phyloP scores from a whole-genome alignment of 2,329 filamentous ascomycete genomes.

The Chalara sp. region DNA sequence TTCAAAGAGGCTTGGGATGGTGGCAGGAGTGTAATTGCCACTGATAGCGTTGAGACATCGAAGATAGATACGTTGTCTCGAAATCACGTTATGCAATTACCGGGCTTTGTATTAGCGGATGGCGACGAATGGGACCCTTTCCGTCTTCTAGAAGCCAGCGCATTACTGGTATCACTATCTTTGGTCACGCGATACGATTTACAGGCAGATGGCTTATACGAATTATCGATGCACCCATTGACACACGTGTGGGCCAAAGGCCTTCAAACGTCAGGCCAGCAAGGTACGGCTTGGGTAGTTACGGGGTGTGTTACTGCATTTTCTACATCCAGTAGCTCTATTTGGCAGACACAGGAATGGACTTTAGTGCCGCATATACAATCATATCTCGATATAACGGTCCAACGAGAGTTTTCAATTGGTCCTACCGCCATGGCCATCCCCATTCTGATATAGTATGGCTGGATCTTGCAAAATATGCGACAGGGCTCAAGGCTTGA shows the following conservation, averaged over 20 bases:
- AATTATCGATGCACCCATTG: slow-evolving; percentile 24
- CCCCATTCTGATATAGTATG: slow-evolving; percentile 9
- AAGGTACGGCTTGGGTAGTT: slow-evolving; percentile 12
- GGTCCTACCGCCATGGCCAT: slow-evolving; percentile 1
- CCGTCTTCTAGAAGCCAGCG: slow-evolving; percentile 21
- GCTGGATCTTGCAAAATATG: slow-evolving; percentile 5
- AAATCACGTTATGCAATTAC: slow-evolving; percentile 17
- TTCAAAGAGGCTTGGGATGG: slow-evolving; percentile 25
- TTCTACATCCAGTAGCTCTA: slow-evolving; percentile 4
- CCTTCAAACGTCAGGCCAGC: slow-evolving; percentile 3
- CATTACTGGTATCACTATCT: slow-evolving; percentile 24
- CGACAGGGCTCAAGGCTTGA: slow-evolving; percentile 11
- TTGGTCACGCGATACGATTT: slow-evolving; percentile 15
- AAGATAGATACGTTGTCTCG: slow-evolving; percentile 3
- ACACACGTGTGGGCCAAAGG: slow-evolving; percentile 18
- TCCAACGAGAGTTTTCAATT: slow-evolving; percentile 4
- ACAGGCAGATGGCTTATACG: slow-evolving; percentile 2
- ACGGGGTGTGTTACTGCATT: slow-evolving; percentile 14
- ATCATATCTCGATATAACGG: slow-evolving; percentile 12
- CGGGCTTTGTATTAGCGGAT: slow-evolving; percentile 11
- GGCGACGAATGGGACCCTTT: slow-evolving; percentile 23
- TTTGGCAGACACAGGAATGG: slow-evolving; percentile 9
- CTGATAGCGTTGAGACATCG: background rate
- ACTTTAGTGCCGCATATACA: slow-evolving; percentile 7
- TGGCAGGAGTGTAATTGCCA: slow-evolving; percentile 2